Base-by-base conservation (phyloP, 768 basidiomycete species). In the Naematelia aurantialba region DNA sequence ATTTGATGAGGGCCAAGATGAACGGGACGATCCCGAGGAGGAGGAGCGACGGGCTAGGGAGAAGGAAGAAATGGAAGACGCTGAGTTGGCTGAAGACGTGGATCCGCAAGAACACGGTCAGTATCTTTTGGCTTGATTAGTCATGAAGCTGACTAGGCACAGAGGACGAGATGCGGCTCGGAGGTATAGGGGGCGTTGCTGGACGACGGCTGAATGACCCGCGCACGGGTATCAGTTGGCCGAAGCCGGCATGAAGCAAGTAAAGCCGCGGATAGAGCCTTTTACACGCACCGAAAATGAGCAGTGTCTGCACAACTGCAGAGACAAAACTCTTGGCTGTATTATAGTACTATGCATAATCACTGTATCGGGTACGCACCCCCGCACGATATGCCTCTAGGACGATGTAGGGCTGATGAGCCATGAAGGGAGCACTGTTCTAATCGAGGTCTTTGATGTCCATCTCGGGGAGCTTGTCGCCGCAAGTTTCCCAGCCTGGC, bases 381-480 rank as follows among this genome's bases (percentile, higher is more conserved):
- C n/a, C n/a, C n/a, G n/a, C n/a, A n/a, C n/a, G n/a, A n/a, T n/a
- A n/a, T n/a, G n/a, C n/a, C n/a, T n/a, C n/a, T n/a, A n/a, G n/a
- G n/a, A n/a, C n/a, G n/a, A n/a, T n/a, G n/a, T n/a, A n/a, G n/a
- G n/a, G n/a, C n/a, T n/a, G n/a, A n/a, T n/a, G n/a, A n/a, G n/a
- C n/a, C n/a, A n/a, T n/a, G n/a, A n/a, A n/a, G n/a, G n/a, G n/a
- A n/a, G n/a, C n/a, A n/a, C n/a, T n/a, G n/a, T 39, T 30, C 21
- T 45, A 30, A 46, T 70, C 68, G 34, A 73, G 52, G 21, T 69
- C 61, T 19, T 55, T 62, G 45, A 76, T 39, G 24, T 76, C 74
- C 39, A 78, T 76, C 17, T 67, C 78, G 3, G 91, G 91, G 51
- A 94, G 78, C 34, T 61, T 62, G 77, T 93, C 90, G 13, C 85